Evolutionary conservation across 2,329 filamentous ascomycete genomes (phyloP), one percentile per base, ranked within the genome.

Genomic region (Thielaviopsis ethacetica): DNA sequence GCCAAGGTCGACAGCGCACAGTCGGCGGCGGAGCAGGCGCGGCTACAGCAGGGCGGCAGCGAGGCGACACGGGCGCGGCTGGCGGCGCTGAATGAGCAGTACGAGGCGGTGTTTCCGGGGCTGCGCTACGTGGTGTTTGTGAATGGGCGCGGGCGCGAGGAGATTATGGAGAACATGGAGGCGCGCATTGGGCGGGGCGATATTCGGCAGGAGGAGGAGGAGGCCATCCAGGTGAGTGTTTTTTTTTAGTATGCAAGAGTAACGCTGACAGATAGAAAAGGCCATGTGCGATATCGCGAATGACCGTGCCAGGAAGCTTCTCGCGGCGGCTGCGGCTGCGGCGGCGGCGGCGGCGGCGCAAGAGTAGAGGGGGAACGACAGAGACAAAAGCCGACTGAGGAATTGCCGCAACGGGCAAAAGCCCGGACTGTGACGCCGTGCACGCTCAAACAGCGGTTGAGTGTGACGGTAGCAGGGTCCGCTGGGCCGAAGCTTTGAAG

Each of bases 241-340:
- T n/a, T n/a, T n/a, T n/a, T n/a, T n/a, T n/a, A n/a, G n/a, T n/a
- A n/a, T n/a, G n/a, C n/a, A n/a, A n/a, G 24, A 26, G 24, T 3
- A 51, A 22, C 50, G 59, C 64, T 67, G 60, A 66, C 57, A 22
- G n/a, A 10, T 27, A 59, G 10, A 21, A 5, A 59, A 89, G 85
- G 90, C 91, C 49, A 95, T 96, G 88, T 89, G 88, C 67, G 86
- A 90, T 65, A 96, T 96, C 67, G 91, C 91, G 30, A 79, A 81
- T 56, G 88, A 95, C 66, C 80, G 91, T 54, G 88, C 85, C 0
- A 69, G 71, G 34, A 94, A 90, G 70, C 69, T 88, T 47, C 67
- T 63, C 44, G 44, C 52, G 22, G 24, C 49, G 19, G 19, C 30
- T 24, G 24, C 24, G 21, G 21, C 50, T 26, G n/a, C n/a, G n/a